Conservation (phyloP, 441 rosid genomes). For the Populus hybrid region DNA sequence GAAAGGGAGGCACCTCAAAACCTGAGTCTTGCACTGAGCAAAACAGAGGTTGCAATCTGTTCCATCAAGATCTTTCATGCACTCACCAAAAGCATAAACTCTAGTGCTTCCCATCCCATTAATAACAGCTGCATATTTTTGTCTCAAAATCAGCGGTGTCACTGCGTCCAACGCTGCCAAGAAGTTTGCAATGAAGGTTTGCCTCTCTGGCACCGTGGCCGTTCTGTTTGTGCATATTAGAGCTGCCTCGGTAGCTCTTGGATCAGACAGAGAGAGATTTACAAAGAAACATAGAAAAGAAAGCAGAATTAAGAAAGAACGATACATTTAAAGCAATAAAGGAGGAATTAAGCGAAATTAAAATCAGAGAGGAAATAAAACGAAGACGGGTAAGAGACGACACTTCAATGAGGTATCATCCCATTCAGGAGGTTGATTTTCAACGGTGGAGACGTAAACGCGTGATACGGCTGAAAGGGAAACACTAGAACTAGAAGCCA, state of each 20-base stretch:
- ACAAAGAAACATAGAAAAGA: constrained; percentile 20
- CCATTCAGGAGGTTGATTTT: neutral
- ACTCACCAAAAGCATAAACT: constrained; percentile 76
- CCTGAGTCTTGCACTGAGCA: constrained; percentile 68
- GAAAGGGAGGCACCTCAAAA: constrained; percentile 65
- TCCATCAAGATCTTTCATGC: constrained; percentile 66
- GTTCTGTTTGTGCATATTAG: constrained; percentile 62
- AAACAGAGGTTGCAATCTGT: constrained; percentile 72
- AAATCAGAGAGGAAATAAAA: neutral
- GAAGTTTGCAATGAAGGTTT: constrained; percentile 41
- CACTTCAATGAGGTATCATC: neutral
- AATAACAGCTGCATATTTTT: constrained; percentile 40
- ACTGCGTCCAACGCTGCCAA: constrained; percentile 48
- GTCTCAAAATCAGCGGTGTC: constrained; percentile 39
- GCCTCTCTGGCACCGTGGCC: constrained; percentile 34
- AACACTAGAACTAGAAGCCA: neutral
- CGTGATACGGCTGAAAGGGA: neutral
- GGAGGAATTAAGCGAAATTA: neutral
- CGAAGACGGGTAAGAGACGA: neutral
- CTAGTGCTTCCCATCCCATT: constrained; percentile 43
- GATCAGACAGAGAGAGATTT: constrained; percentile 45
- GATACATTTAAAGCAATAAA: neutral
- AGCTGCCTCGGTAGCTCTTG: constrained; percentile 58
- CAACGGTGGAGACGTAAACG: neutral
- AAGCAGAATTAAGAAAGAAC: constrained; percentile 1